Percentiles rank a stretch among this genome's conserved stretches.
phyloP scores from a whole-genome alignment of 192 early-diverging fungal species.

The Backusella circina region DNA sequence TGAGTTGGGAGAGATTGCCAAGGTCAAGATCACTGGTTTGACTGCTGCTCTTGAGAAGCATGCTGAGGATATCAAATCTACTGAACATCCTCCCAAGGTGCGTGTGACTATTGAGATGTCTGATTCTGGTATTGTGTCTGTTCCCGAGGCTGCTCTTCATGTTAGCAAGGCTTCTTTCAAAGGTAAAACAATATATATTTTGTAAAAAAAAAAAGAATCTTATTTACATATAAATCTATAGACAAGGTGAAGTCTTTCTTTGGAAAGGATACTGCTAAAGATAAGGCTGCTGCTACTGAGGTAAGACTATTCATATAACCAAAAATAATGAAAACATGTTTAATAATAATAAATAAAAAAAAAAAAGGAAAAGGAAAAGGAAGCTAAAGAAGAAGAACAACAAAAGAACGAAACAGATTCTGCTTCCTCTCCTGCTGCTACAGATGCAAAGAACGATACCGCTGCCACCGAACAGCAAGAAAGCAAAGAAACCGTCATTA shows the following conservation, averaged over 20 bases:
- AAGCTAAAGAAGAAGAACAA: conserved; percentile 5
- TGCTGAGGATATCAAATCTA: conserved; percentile 45
- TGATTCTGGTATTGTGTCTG: conserved; percentile 69
- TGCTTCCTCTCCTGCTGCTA: conserved; percentile 24
- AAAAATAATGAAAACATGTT: neutral
- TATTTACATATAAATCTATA: neutral
- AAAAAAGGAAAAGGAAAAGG: conserved; percentile 5
- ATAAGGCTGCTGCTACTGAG: neutral
- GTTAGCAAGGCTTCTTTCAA: conserved; percentile 36
- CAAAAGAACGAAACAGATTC: conserved; percentile 23
- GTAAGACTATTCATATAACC: conserved; percentile 3
- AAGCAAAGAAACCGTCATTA: conserved; percentile 11
- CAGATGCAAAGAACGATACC: conserved; percentile 22
- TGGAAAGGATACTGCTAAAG: conserved; percentile 44
- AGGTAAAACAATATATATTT: conserved; percentile 20
- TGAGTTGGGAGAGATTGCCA: conserved; percentile 48
- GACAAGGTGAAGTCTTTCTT: conserved; percentile 68
- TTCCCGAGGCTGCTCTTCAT: conserved; percentile 59
- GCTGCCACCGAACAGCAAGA: neutral
- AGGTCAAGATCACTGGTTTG: conserved; percentile 67
- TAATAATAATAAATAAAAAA: neutral
- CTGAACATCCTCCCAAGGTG: conserved; percentile 68
- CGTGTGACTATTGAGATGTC: conserved; percentile 77
- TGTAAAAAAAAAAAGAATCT: neutral
- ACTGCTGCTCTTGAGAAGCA: conserved; percentile 63